Evolutionary conservation across 495 filamentous ascomycete species (phyloP).

Genomic region (Evansstolkia leycettana): DNA sequence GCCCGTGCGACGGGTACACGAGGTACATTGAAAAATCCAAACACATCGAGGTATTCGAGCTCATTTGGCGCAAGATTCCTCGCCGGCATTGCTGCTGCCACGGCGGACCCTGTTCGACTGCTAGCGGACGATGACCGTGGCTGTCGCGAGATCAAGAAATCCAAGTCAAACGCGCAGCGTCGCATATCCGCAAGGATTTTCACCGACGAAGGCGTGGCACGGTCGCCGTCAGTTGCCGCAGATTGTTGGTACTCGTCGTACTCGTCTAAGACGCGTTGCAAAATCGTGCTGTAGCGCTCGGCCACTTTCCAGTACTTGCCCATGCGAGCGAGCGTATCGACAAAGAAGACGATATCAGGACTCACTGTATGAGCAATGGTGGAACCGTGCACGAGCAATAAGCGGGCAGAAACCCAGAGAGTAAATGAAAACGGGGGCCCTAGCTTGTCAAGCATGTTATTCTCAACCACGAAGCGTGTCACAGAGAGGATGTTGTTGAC

Average conservation of each 20-base stretch:
- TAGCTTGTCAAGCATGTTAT: conserved; percentile 63
- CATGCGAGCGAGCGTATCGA: conserved; percentile 68
- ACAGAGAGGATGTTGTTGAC: conserved; percentile 75
- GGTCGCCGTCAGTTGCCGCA: conserved; percentile 40
- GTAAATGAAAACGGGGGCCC: conserved; percentile 84
- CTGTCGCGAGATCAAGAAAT: conserved; percentile 76
- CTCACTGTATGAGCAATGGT: conserved; percentile 74
- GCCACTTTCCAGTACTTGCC: conserved; percentile 77
- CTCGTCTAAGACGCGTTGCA: conserved; percentile 74
- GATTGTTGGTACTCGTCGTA: conserved; percentile 64
- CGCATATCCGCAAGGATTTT: conserved; percentile 85
- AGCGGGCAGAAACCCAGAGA: conserved; percentile 80
- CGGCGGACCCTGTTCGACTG: conserved; percentile 14
- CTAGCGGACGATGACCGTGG: conserved; percentile 39
- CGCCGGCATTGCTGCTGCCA: conserved; percentile 19
- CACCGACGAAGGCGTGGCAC: conserved; percentile 68
- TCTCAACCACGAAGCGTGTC: conserved; percentile 57
- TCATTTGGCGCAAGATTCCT: conserved; percentile 66
- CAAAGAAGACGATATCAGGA: conserved; percentile 64
- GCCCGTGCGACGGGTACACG: conserved; percentile 41
- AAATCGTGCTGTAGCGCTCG: conserved; percentile 64
- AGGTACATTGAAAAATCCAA: conserved; percentile 87
- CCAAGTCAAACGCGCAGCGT: conserved; percentile 68
- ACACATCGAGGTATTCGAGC: conserved; percentile 82
- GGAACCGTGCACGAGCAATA: conserved; percentile 76